Base-by-base conservation (phyloP, 2,329 filamentous ascomycete species). In the Clonostachys sp. region DNA sequence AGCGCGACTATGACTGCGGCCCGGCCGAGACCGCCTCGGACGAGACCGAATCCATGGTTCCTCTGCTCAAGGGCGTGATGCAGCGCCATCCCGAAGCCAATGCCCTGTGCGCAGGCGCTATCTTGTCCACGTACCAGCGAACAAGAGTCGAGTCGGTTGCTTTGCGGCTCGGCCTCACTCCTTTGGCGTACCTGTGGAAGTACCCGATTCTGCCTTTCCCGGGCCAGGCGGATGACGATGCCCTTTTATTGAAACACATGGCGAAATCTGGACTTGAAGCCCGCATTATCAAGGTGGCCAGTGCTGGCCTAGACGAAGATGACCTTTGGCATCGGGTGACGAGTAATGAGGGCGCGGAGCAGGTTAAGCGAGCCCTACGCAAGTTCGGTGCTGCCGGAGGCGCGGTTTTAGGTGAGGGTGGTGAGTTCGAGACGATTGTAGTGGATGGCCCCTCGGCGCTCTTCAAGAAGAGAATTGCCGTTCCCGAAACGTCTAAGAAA, bases 91-190 rank as follows among this genome's bases (percentile, higher is more conserved):
- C 92, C 0, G 79, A 86, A 48, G 87, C 88, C 45, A 91, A 95
- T 62, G 94, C 92, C 34, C 72, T 99, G 44, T 91, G 86, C 55
- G 90, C 91, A 0, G 94, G 94, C 46, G 94, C 94, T 17, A 96
- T 99, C 51, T 71, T 97, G 36, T 95, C 90, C 10, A 95, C 91
- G 4, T 99, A 99, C 67, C 94, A 99, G 69, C 86, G 94, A 48
- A 97, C 92, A 2, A 79, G 94, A n/a, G 87, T 99, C 44, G 94
- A 99, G 70, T 92, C 89, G 49, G 85, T 97, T 12, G 91, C 91
- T 12, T 62, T 84, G n/a, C 79, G 94, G 14, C 75, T 97, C n/a
- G 87, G 87, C 3, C 78, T 99, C 12, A 78, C 79, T 1, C 89
- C 94, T 13, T 74, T 99, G 30, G 87, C 91, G 7, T 97, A 86